Percentiles rank a stretch among this genome's conserved stretches.
These are phyloP conservation scores for Butyriboletus appendiculatus DNA, from an alignment of 1,284 basidiomycete species.

Conservation along the genomic window DNA sequence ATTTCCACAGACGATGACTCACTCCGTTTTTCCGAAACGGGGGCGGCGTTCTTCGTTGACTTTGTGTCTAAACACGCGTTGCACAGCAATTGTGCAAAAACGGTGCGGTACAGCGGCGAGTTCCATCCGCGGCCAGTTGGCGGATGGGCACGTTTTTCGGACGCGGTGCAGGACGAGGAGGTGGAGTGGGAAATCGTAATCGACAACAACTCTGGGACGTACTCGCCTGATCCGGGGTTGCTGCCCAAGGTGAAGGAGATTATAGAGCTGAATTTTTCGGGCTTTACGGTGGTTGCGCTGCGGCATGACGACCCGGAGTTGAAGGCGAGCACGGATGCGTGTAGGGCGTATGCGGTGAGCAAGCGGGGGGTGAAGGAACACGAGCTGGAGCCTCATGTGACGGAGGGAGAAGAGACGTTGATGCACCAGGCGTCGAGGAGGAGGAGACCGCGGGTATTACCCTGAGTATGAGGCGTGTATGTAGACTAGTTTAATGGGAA, in stretches of 20 bases:
- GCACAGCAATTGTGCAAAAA: conserved; percentile 52
- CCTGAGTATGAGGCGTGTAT: conserved; percentile 5
- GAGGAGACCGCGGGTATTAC: neutral
- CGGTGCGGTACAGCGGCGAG: conserved; percentile 72
- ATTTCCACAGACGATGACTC: conserved; percentile 69
- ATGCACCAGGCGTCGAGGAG: conserved; percentile 27
- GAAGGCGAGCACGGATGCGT: conserved; percentile 60
- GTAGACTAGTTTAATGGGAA: conserved; percentile 20
- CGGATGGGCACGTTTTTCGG: conserved; percentile 65
- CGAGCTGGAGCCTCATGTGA: conserved; percentile 62
- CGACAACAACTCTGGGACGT: conserved; percentile 79
- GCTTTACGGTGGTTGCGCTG: conserved; percentile 56
- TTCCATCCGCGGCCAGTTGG: conserved; percentile 74
- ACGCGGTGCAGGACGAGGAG: conserved; percentile 50
- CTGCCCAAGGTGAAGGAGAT: conserved; percentile 56
- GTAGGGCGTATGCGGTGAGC: conserved; percentile 60
- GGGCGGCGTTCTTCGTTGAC: conserved; percentile 78
- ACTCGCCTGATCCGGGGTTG: conserved; percentile 61
- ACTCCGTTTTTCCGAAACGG: conserved; percentile 77
- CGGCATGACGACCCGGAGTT: conserved; percentile 61
- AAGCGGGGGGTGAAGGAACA: conserved; percentile 54
- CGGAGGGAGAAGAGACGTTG: conserved; percentile 54
- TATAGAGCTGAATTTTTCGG: conserved; percentile 70
- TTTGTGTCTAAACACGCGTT: conserved; percentile 74
- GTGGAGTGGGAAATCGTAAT: conserved; percentile 73